Evolutionary conservation across 179 eudicot genomes (phyloP).

Genomic region (Vitellaria paradoxa): DNA sequence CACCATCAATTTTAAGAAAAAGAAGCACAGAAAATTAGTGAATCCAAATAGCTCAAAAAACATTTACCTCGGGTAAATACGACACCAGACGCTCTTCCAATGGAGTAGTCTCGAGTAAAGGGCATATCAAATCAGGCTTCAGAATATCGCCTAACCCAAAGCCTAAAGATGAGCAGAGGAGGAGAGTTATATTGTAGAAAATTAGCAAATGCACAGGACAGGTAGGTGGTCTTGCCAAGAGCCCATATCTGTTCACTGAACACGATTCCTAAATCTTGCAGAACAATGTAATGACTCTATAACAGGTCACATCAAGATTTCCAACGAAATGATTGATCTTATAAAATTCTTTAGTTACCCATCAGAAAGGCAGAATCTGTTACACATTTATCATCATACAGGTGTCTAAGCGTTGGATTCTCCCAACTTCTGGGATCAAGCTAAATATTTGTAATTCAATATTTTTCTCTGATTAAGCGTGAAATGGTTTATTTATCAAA

Average conservation of each 20-base stretch:
- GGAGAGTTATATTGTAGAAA: background rate
- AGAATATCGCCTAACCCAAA: slow-evolving; percentile 93
- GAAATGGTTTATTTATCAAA: no score
- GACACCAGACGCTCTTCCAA: slow-evolving; percentile 68
- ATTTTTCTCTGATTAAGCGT: background rate
- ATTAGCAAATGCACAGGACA: slow-evolving; percentile 4
- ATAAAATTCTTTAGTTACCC: background rate
- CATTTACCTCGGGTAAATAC: slow-evolving; percentile 84
- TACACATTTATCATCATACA: background rate
- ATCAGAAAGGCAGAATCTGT: slow-evolving; percentile 3
- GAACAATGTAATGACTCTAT: background rate
- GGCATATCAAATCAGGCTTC: slow-evolving; percentile 78
- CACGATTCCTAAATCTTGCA: background rate
- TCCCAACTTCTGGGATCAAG: background rate
- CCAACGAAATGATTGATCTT: background rate
- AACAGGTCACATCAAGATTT: background rate
- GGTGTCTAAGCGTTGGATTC: background rate
- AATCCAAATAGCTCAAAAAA: slow-evolving; percentile 4
- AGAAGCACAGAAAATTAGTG: background rate
- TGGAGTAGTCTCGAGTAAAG: slow-evolving; percentile 68
- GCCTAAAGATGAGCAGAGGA: slow-evolving; percentile 38
- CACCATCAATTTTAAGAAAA: slow-evolving; percentile 17
- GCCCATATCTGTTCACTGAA: background rate
- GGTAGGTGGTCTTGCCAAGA: background rate
- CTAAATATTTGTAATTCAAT: background rate